phyloP scores from a whole-genome alignment of 2,329 filamentous ascomycete genomes.

The Xylaria sp. region DNA sequence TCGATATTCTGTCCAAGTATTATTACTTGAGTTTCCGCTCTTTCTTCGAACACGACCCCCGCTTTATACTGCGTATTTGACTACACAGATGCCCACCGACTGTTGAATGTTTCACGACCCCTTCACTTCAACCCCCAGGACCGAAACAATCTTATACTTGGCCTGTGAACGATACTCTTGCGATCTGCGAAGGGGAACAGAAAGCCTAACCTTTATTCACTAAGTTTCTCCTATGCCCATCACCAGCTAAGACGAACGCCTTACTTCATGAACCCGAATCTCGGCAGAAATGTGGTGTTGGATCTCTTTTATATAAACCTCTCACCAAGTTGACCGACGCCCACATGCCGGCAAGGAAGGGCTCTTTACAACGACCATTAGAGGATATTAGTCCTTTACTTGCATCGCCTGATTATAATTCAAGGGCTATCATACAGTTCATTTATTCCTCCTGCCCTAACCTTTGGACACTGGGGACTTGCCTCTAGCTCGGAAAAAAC shows the following conservation, averaged over 20 bases:
- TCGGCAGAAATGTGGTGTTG: constrained; percentile 9
- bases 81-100: constrained; percentile 31
- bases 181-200: constrained; percentile 1
- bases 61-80: constrained; percentile 41
- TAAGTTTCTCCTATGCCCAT: neutral
- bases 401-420: neutral
- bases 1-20: constrained; percentile 27
- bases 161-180: constrained; percentile 29
- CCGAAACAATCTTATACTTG: constrained; percentile 32
- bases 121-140: constrained; percentile 31
- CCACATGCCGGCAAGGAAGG: constrained; percentile 8
- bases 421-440: neutral
- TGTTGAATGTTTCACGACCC: constrained; percentile 34
- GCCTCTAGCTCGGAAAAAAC: neutral
- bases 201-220: neutral
- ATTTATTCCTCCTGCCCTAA: neutral
- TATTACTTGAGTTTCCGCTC: constrained; percentile 26
- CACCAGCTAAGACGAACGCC: constrained; percentile 2
- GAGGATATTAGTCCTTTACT: neutral
- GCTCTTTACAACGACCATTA: constrained; percentile 6
- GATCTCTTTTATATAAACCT: constrained; percentile 13
- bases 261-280: neutral
- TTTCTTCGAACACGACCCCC: constrained; percentile 26
- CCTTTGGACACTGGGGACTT: constrained; percentile 8
- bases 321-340: constrained; percentile 4